phyloP scores from a whole-genome alignment of 2,329 filamentous ascomycete genomes.

The Pseudodiploospora longispora region DNA sequence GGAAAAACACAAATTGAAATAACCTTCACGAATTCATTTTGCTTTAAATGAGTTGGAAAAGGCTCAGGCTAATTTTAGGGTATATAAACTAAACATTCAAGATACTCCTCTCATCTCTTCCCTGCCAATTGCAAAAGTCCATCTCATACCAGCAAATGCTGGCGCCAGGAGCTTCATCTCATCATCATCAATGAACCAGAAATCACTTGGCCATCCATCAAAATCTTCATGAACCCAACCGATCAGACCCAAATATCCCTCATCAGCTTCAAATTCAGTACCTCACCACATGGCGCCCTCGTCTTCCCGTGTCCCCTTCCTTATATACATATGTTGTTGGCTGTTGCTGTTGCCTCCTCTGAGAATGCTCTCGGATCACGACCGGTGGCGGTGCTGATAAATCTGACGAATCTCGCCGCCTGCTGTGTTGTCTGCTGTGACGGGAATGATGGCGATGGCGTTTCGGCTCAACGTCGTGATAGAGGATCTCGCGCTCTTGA shows the following conservation, averaged over 20 bases:
- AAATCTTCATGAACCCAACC: no score
- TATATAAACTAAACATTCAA: no score
- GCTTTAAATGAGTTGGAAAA: no score
- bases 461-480: conserved; percentile 20
- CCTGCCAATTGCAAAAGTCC: no score
- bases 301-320: neutral
- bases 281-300: neutral
- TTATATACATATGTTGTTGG: neutral
- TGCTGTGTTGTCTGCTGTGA: conserved; percentile 12
- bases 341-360: neutral
- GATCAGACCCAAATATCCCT: neutral
- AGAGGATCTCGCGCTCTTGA: conserved; percentile 22
- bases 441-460: conserved; percentile 14
- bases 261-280: neutral
- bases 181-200: no score
- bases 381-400: conserved; percentile 17
- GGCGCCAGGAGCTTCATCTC: no score
- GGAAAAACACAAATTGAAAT: no score
- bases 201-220: no score
- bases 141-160: no score
- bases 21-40: no score
- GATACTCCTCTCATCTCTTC: no score
- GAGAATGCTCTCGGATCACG: neutral
- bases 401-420: conserved; percentile 11
- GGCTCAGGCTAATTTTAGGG: no score